Percentiles rank a stretch among this genome's conserved stretches.
Conservation (phyloP, 1,284 basidiomycete genomes). For the Cryptococcus wingfieldii region DNA sequence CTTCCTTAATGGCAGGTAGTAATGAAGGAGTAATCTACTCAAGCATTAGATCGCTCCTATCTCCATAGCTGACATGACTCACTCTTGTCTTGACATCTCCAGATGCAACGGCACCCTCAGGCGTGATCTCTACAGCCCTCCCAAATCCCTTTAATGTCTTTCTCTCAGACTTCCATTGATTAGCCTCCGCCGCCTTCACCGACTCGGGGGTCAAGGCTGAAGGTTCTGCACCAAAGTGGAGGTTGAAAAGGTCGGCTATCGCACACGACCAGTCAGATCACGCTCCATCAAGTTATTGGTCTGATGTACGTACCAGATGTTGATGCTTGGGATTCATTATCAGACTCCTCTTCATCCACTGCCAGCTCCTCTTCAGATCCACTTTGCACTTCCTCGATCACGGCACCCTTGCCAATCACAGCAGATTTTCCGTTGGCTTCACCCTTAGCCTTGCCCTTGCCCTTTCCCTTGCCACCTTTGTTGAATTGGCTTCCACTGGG, state of each 20-base stretch:
- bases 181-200: constrained; percentile 23
- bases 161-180: constrained; percentile 32
- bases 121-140: constrained; percentile 54
- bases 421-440: constrained; percentile 3
- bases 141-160: constrained; percentile 51
- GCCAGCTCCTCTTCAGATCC: constrained; percentile 11
- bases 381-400: constrained; percentile 9
- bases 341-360: constrained; percentile 14
- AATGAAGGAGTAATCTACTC: constrained; percentile 62
- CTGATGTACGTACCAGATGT: constrained; percentile 4
- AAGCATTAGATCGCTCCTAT: not conserved
- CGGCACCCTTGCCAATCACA: constrained; percentile 14
- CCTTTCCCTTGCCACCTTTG: constrained; percentile 8
- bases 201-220: constrained; percentile 25
- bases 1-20: constrained; percentile 54
- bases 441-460: constrained; percentile 22
- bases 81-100: constrained; percentile 31
- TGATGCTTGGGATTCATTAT: constrained; percentile 21
- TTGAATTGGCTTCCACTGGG: constrained; percentile 41
- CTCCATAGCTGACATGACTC: constrained; percentile 14
- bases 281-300: not conserved
- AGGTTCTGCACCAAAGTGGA: constrained; percentile 43
- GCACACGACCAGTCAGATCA: not conserved
- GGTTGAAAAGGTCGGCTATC: constrained; percentile 41
- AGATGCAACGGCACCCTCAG: constrained; percentile 47